Evolutionary conservation across 177 flowering plant genomes (phyloP).

Genomic region (Vitis hybrid): DNA sequence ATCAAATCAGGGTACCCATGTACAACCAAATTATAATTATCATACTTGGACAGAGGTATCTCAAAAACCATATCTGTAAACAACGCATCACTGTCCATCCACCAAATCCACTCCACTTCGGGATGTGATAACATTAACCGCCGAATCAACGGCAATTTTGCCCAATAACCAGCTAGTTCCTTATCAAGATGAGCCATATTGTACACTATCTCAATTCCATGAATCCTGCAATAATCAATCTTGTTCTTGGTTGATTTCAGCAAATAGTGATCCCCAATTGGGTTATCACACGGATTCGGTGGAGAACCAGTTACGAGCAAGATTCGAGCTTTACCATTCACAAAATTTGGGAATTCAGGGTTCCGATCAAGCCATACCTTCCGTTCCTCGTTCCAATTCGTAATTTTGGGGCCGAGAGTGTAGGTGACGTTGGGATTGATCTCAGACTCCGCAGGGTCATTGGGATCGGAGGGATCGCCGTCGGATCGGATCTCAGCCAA

Average conservation of each 20-base stretch:
- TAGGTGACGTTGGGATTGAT: conserved; percentile 52
- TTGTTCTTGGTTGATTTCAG: conserved; percentile 81
- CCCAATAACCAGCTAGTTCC: conserved; percentile 90
- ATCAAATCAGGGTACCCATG: conserved; percentile 91
- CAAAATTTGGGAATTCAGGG: conserved; percentile 55
- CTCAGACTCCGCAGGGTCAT: conserved; percentile 33
- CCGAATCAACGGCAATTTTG: conserved; percentile 79
- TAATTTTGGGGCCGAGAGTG: conserved; percentile 68
- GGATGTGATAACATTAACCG: conserved; percentile 83
- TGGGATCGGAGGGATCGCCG: conserved; percentile 50
- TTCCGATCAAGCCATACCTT: conserved; percentile 59
- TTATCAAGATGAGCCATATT: conserved; percentile 85
- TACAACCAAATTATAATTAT: conserved; percentile 59
- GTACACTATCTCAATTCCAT: conserved; percentile 85
- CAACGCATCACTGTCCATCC: conserved; percentile 98
- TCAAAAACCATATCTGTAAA: conserved; percentile 95
- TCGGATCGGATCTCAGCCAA: conserved; percentile 84
- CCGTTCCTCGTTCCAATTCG: conserved; percentile 60
- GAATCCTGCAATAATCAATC: conserved; percentile 89
- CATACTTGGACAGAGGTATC: conserved; percentile 67
- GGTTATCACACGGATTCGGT: conserved; percentile 85
- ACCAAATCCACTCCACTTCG: conserved; percentile 97
- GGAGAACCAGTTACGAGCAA: conserved; percentile 83
- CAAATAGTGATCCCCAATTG: conserved; percentile 89
- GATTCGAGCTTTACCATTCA: conserved; percentile 57